Percentiles rank a stretch among this genome's conserved stretches.
Evolutionary conservation across 257 asterid genomes (phyloP).

Genomic region (Orobanche coerulescens): DNA sequence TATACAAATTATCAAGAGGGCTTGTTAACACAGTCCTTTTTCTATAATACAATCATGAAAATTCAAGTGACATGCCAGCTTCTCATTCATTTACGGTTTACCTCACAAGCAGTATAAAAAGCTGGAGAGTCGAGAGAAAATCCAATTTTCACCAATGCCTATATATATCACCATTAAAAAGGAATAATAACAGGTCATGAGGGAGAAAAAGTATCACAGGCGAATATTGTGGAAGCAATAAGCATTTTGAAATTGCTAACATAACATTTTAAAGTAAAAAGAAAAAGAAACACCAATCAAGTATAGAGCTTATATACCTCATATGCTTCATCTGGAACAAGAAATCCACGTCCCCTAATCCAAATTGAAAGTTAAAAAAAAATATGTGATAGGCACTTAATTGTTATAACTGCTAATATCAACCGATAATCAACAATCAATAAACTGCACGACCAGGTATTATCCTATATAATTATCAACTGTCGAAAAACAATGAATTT

Average conservation of each 20-base stretch:
- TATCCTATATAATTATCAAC: conserved; percentile 1
- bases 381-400: conserved; percentile 13
- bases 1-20: conserved; percentile 24
- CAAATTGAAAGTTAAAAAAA: conserved; percentile 21
- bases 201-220: conserved; percentile 2
- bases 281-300: not conserved
- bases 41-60: conserved; percentile 2
- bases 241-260: conserved; percentile 16
- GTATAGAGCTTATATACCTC: conserved; percentile 38
- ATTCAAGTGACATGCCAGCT: not conserved
- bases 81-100: conserved; percentile 25
- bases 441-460: conserved; percentile 14
- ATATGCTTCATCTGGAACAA: conserved; percentile 64
- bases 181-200: not conserved
- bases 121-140: conserved; percentile 74
- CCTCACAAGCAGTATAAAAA: conserved; percentile 82
- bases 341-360: conserved; percentile 74
- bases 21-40: conserved; percentile 1
- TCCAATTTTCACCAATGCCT: conserved; percentile 74
- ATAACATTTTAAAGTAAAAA: conserved; percentile 4
- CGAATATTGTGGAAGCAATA: not conserved
- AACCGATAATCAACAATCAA: conserved; percentile 15
- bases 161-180: conserved; percentile 18
- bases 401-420: conserved; percentile 3
- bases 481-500: conserved; percentile 1